Percentiles rank a stretch among this genome's conserved stretches.
Conservation (phyloP, 441 rosid genomes). For the Gossypium schwendimanii region DNA sequence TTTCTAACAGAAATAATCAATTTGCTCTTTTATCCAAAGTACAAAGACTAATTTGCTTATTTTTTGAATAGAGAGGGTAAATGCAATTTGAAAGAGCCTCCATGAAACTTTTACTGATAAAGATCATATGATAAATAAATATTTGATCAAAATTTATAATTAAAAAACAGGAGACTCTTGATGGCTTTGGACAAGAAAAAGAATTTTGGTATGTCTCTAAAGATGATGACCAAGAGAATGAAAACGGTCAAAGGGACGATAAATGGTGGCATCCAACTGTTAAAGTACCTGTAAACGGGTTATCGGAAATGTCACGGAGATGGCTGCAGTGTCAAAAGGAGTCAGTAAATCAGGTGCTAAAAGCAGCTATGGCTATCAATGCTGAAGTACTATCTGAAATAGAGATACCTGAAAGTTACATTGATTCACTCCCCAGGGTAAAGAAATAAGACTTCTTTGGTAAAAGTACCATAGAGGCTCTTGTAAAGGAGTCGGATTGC, state of each 20-base stretch:
- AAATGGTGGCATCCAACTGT: slow-evolving; percentile 62
- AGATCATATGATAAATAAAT: background rate
- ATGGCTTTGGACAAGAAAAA: slow-evolving; percentile 28
- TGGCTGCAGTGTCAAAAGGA: slow-evolving; percentile 42
- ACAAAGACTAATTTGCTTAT: no score
- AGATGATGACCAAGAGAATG: slow-evolving; percentile 21
- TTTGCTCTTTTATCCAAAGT: no score
- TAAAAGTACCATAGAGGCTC: no score
- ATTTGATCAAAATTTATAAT: background rate
- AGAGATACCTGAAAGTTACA: slow-evolving; percentile 57
- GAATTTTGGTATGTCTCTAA: slow-evolving; percentile 46
- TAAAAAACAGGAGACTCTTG: slow-evolving; percentile 26
- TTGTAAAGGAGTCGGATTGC: no score
- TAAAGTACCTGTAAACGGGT: slow-evolving; percentile 41
- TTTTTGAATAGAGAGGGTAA: no score
- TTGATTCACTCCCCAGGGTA: slow-evolving; percentile 64
- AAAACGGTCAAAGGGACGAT: slow-evolving; percentile 29
- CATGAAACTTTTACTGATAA: background rate
- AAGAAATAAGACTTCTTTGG: background rate
- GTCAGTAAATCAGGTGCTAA: slow-evolving; percentile 42
- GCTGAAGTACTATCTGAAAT: slow-evolving; percentile 45
- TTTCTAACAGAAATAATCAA: no score
- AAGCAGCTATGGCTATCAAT: slow-evolving; percentile 57
- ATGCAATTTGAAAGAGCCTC: no score
- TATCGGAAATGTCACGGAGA: slow-evolving; percentile 38